Evolutionary conservation across 1,284 basidiomycete species (phyloP), one percentile per base, ranked within the genome.

Genomic region (Puccinia polysora): DNA sequence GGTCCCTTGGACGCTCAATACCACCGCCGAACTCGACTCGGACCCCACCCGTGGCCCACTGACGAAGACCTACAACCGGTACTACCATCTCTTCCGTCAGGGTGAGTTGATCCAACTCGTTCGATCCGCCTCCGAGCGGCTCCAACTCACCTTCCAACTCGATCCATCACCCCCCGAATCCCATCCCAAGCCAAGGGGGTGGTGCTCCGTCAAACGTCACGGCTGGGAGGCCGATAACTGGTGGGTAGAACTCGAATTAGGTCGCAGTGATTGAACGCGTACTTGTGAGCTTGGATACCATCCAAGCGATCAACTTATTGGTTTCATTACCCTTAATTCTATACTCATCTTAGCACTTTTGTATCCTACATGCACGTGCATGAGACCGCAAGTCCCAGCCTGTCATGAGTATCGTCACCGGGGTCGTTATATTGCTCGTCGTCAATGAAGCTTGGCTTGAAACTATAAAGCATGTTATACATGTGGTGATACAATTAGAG

Each of bases 61-160:
- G n/a, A n/a, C n/a, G n/a, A 64, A 56, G 55, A 73, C 64, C n/a
- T 75, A 75, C 76, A 81, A 92, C 77, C 85, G 93, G 69, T 97
- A 95, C 78, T 97, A 97, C 78, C 94, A 97, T 78, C 88, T 97
- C 83, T 97, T 96, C 78, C 84, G 86, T 0, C 81, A 85, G 68
- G 89, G 87, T 25, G 93, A 97, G 79, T 83, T 97, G 64, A 77
- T 79, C 25, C 80, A 79, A 8, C 83, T 95, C 18, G 85, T 89
- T 1, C 74, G 76, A 18, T 81, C 84, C 38, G 90, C 91, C 0
- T 88, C 88, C 3, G 71, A 76, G 28, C 38, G n/a, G 28, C 50
- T 67, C 6, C n/a, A 45, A 15, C 64, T 67, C 28, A 15, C 52
- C 5, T 67, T 64, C 32, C 4, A 23, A 25, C 20, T 25, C 8